Conservation (phyloP, 2,329 filamentous ascomycete genomes). For the Hypomyces perniciosus region DNA sequence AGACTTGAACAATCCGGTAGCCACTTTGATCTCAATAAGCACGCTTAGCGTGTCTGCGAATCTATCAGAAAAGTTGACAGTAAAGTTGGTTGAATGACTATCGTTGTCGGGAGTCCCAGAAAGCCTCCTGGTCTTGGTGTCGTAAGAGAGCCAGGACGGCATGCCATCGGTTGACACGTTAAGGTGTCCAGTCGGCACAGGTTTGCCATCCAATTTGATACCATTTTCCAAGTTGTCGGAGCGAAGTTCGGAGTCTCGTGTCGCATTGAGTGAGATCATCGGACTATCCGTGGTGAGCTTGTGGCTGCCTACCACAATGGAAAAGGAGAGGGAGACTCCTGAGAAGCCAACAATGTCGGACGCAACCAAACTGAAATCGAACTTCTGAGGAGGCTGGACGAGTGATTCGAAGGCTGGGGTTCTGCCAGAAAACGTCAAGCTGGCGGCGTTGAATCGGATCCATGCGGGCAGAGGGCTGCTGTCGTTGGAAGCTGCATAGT, state of each 20-base stretch:
- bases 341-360: slow-evolving; percentile 77
- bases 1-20: slow-evolving; percentile 34
- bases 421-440: slow-evolving; percentile 63
- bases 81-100: slow-evolving; percentile 56
- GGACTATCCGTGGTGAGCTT: slow-evolving; percentile 59
- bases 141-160: slow-evolving; percentile 65
- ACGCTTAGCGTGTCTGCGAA: slow-evolving; percentile 55
- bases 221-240: slow-evolving; percentile 46
- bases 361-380: slow-evolving; percentile 66
- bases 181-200: slow-evolving; percentile 45
- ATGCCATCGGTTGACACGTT: slow-evolving; percentile 44
- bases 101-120: slow-evolving; percentile 57
- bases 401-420: slow-evolving; percentile 61
- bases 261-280: slow-evolving; percentile 52
- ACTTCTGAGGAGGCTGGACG: slow-evolving; percentile 63
- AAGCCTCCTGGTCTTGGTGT: slow-evolving; percentile 55
- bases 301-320: slow-evolving; percentile 65
- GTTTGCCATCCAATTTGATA: slow-evolving; percentile 53
- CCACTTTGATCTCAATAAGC: slow-evolving; percentile 37
- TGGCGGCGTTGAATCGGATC: slow-evolving; percentile 64
- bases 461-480: slow-evolving; percentile 82
- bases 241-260: slow-evolving; percentile 42
- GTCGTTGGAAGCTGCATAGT: slow-evolving; percentile 70
- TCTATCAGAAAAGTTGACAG: slow-evolving; percentile 52
- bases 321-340: slow-evolving; percentile 59